These are phyloP conservation scores for Dalbergia cochinchinensis DNA, from an alignment of 306 rosid genomes.

Conservation along the genomic window DNA sequence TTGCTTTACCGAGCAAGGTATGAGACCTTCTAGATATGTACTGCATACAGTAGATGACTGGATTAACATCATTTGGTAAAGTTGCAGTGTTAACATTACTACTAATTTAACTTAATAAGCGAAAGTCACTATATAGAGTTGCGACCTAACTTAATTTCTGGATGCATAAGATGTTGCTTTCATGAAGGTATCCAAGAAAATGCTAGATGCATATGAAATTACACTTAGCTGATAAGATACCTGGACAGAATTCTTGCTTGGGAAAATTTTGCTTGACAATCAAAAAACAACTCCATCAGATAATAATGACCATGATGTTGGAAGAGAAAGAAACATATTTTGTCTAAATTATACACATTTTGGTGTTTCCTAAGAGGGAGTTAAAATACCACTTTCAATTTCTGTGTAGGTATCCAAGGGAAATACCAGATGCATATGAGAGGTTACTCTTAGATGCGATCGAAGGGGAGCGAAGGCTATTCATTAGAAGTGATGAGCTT, in stretches of 20 bases:
- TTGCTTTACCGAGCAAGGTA: conserved; percentile 90
- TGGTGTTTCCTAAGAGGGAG: neutral
- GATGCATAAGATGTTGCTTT: neutral
- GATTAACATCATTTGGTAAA: conserved; percentile 21
- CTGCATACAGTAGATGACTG: conserved; percentile 10
- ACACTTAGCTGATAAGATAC: neutral
- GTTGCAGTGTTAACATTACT: conserved; percentile 3
- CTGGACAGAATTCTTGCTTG: conserved; percentile 15
- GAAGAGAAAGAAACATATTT: conserved; percentile 10
- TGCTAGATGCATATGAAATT: conserved; percentile 13
- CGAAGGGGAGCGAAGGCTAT: conserved; percentile 91
- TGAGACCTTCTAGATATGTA: neutral
- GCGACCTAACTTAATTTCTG: neutral
- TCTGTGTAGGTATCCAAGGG: conserved; percentile 78
- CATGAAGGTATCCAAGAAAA: conserved; percentile 1
- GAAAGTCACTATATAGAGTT: neutral
- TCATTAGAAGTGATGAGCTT: conserved; percentile 97
- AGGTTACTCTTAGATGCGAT: conserved; percentile 91
- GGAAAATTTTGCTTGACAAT: conserved; percentile 11
- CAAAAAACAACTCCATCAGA: neutral
- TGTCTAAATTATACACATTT: neutral
- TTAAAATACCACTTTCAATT: conserved; percentile 26
- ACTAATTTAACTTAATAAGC: neutral
- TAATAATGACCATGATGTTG: conserved; percentile 5
- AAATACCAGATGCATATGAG: conserved; percentile 97